Conservation (phyloP, 2,329 filamentous ascomycete species). For the Xylaria sp. region DNA sequence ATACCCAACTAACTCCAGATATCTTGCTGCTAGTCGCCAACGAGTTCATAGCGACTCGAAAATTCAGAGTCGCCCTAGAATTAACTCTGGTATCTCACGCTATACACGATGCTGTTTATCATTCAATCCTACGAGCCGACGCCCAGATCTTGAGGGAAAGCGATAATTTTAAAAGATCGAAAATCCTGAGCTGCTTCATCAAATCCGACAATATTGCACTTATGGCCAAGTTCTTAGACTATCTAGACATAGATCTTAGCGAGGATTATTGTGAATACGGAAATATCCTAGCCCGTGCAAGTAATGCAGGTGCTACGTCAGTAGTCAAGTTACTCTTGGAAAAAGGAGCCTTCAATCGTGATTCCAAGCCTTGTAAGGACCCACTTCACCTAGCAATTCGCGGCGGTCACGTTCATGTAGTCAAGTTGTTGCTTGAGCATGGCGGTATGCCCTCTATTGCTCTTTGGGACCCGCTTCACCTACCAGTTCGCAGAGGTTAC, state of each 20-base stretch:
- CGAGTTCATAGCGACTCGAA: not conserved
- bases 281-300: not conserved
- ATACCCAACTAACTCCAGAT: not conserved
- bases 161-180: not conserved
- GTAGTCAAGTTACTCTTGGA: constrained; percentile 7
- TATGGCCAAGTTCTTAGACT: not conserved
- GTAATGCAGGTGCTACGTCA: not conserved
- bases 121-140: not conserved
- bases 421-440: constrained; percentile 5
- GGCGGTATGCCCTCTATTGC: too few species aligned
- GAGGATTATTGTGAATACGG: not conserved
- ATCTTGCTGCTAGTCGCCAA: not conserved
- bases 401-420: not conserved
- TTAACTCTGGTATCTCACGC: not conserved
- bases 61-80: not conserved
- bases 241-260: not conserved
- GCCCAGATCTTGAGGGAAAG: too few species aligned
- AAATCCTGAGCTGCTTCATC: constrained; percentile 1
- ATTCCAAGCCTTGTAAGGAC: not conserved
- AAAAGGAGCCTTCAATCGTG: not conserved
- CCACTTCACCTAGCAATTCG: not conserved
- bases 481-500: not conserved
- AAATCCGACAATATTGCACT: constrained; percentile 3
- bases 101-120: not conserved
- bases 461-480: not conserved